A percentile compares a stretch with the other conserved stretches of the same genome.
Evolutionary conservation across 2,329 filamentous ascomycete species (phyloP).

Genomic region (Lachnellula arida): DNA sequence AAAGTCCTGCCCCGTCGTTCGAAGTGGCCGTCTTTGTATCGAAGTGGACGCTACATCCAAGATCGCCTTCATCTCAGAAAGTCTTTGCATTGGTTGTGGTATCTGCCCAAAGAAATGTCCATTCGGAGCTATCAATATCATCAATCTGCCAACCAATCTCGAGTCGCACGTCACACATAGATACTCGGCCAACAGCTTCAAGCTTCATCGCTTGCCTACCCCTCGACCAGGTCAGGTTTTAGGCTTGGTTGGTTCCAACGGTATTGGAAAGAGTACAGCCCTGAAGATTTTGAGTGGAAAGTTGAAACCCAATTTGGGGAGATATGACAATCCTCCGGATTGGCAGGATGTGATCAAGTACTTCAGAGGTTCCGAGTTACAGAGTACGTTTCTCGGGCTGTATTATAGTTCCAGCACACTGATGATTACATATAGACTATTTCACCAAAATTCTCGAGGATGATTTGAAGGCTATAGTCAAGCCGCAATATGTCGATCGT

Average conservation of each 20-base stretch:
- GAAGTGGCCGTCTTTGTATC: slow-evolving; percentile 95
- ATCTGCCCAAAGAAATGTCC: slow-evolving; percentile 99
- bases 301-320: slow-evolving; percentile 94
- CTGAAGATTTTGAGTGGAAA: slow-evolving; percentile 98
- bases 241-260: slow-evolving; percentile 96
- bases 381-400: slow-evolving; percentile 59
- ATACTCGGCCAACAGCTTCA: slow-evolving; percentile 99
- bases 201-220: slow-evolving; percentile 94
- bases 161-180: slow-evolving; percentile 97
- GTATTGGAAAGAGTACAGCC: slow-evolving; percentile 99
- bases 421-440: slow-evolving; percentile 61
- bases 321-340: slow-evolving; percentile 93
- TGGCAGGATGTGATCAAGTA: slow-evolving; percentile 99
- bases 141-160: slow-evolving; percentile 99
- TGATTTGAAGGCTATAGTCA: slow-evolving; percentile 94
- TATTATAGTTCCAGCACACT: neutral
- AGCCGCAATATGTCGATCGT: slow-evolving; percentile 97
- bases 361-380: slow-evolving; percentile 94
- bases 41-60: slow-evolving; percentile 85
- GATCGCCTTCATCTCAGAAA: slow-evolving; percentile 97
- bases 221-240: slow-evolving; percentile 92
- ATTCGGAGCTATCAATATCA: slow-evolving; percentile 98
- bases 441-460: slow-evolving; percentile 98
- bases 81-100: slow-evolving; percentile 94
- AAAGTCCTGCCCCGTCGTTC: slow-evolving; percentile 95